Conservation (phyloP, 352 stramenopile genomes). For the Pythium graminicola region DNA sequence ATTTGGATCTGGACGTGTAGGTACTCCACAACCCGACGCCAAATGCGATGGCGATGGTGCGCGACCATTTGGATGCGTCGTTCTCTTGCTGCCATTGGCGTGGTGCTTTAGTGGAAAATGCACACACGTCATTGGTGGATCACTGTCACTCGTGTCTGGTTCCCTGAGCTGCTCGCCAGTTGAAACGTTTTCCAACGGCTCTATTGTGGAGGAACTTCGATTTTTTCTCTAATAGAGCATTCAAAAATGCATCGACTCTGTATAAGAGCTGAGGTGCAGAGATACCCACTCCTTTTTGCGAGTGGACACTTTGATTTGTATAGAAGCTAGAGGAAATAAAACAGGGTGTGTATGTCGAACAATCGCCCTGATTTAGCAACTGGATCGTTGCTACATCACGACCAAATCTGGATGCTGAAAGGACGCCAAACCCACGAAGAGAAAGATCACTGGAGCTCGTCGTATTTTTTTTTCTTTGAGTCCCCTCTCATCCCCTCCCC, state of each 20-base stretch:
- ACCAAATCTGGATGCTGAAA: constrained; percentile 1
- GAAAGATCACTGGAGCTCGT: constrained; percentile 15
- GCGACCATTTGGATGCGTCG: constrained; percentile 2
- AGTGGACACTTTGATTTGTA: neutral
- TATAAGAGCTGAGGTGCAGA: constrained; percentile 1
- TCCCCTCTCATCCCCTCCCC: neutral
- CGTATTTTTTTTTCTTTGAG: neutral
- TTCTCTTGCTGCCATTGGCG: neutral
- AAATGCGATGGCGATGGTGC: no score
- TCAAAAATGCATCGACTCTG: constrained; percentile 10
- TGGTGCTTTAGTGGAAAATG: constrained; percentile 2
- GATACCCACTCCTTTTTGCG: neutral
- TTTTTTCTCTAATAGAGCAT: constrained; percentile 18
- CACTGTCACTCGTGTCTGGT: constrained; percentile 4
- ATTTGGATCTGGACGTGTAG: no score
- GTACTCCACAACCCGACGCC: no score
- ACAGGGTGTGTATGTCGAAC: neutral
- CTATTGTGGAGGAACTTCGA: constrained; percentile 12
- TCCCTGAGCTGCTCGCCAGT: neutral
- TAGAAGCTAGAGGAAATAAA: neutral
- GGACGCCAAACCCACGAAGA: constrained; percentile 6
- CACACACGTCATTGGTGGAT: constrained; percentile 12
- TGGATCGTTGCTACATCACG: neutral
- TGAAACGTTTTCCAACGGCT: constrained; percentile 26
- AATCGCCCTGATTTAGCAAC: constrained; percentile 4